phyloP scores from a whole-genome alignment of 805 yeast genomes.

The Cyberlindnera xylosilytica region DNA sequence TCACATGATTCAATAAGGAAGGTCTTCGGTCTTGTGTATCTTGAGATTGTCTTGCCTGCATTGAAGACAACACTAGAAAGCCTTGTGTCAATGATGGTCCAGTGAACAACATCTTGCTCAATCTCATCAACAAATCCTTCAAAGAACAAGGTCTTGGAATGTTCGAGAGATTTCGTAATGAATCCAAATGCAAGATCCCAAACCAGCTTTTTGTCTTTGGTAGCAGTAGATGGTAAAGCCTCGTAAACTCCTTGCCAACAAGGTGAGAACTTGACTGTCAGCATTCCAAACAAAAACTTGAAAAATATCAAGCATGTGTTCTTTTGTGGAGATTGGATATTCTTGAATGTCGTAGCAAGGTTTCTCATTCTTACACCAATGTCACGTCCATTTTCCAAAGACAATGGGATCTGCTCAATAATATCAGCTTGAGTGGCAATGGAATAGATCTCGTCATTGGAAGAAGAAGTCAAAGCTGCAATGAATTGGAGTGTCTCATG shows the following conservation, averaged over 20 bases:
- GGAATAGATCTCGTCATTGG: conserved; percentile 33
- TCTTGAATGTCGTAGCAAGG: conserved; percentile 43
- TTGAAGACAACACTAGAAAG: conserved; percentile 13
- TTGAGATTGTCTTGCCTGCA: conserved; percentile 6
- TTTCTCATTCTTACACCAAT: conserved; percentile 65
- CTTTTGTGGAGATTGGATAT: conserved; percentile 25
- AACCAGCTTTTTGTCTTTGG: conserved; percentile 39
- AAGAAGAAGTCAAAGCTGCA: conserved; percentile 26
- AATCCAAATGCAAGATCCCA: conserved; percentile 54
- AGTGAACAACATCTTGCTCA: conserved; percentile 10
- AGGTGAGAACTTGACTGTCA: conserved; percentile 77
- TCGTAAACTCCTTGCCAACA: conserved; percentile 77
- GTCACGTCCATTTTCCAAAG: conserved; percentile 70
- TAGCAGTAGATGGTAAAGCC: conserved; percentile 46
- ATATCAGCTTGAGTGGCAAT: conserved; percentile 48
- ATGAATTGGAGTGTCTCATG: conserved; percentile 49
- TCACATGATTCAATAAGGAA: conserved; percentile 17
- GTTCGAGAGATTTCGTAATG: conserved; percentile 17
- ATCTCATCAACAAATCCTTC: conserved; percentile 15
- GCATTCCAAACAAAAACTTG: conserved; percentile 61
- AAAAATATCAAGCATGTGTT: conserved; percentile 35
- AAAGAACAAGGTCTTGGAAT: conserved; percentile 4
- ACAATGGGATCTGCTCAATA: conserved; percentile 72
- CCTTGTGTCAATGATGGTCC: conserved; percentile 23
- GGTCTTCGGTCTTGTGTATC: conserved; percentile 10